phyloP scores from a whole-genome alignment of 257 asterid genomes.

The Solanum dulcamara region DNA sequence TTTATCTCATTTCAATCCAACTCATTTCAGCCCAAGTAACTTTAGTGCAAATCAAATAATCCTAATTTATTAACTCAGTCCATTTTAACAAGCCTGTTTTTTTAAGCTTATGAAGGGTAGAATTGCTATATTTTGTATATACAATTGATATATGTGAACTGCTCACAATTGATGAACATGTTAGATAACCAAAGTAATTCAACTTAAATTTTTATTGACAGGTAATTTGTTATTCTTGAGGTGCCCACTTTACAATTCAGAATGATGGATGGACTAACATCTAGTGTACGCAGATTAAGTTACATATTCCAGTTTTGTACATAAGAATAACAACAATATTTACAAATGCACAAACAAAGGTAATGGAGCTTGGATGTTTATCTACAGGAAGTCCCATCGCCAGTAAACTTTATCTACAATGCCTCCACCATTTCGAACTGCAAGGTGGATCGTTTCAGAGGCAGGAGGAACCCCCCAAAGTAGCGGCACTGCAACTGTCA shows the following conservation, averaged over 20 bases:
- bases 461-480: slow-evolving; percentile 99
- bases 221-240: not conserved
- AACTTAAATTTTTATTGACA: not conserved
- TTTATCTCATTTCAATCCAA: too few relatives aligned
- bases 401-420: slow-evolving; percentile 90
- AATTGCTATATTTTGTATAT: not conserved
- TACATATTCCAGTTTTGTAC: slow-evolving; percentile 18
- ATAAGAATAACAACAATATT: slow-evolving; percentile 17
- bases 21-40: not conserved
- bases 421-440: slow-evolving; percentile 59
- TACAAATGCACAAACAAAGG: slow-evolving; percentile 41
- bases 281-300: not conserved
- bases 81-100: not conserved
- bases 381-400: slow-evolving; percentile 95
- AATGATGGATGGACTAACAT: not conserved
- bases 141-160: not conserved
- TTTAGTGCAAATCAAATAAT: not conserved
- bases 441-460: slow-evolving; percentile 88
- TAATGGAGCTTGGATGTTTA: slow-evolving; percentile 2
- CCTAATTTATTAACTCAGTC: not conserved
- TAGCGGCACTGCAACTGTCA: slow-evolving; percentile 92
- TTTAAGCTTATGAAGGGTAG: not conserved
- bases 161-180: not conserved
- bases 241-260: not conserved
- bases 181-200: not conserved